phyloP scores from a whole-genome alignment of 208 protist species.

The Spongospora subterranea region DNA sequence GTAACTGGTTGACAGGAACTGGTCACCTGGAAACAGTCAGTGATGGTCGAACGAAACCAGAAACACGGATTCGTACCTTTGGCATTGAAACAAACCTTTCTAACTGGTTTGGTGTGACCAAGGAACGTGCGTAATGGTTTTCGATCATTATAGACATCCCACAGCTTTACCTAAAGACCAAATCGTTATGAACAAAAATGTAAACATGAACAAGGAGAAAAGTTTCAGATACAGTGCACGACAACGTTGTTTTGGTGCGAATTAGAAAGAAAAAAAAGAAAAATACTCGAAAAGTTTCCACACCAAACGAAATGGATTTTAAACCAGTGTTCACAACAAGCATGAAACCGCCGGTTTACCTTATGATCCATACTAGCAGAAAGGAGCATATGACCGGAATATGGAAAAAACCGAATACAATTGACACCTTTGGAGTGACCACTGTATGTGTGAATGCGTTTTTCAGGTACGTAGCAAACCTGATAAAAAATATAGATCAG shows the following conservation, averaged over 20 bases:
- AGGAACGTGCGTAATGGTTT: constrained; percentile 86
- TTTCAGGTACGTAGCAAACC: constrained; percentile 78
- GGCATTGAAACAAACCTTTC: constrained; percentile 85
- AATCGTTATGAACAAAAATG: constrained; percentile 23
- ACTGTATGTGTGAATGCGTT: constrained; percentile 76
- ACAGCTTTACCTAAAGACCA: constrained; percentile 76
- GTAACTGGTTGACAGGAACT: constrained; percentile 87
- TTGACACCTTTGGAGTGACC: constrained; percentile 85
- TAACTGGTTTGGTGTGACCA: constrained; percentile 86
- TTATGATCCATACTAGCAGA: constrained; percentile 85
- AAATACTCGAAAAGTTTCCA: constrained; percentile 13
- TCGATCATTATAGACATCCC: constrained; percentile 81
- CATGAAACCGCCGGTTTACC: too few relatives aligned
- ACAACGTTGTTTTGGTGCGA: background rate
- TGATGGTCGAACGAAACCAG: background rate
- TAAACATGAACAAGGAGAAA: background rate
- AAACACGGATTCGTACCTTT: constrained; percentile 69
- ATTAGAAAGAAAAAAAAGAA: constrained; percentile 11
- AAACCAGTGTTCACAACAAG: too few relatives aligned
- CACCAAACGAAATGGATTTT: too few relatives aligned
- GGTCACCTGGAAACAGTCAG: constrained; percentile 59
- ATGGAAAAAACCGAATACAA: constrained; percentile 87
- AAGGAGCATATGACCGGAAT: constrained; percentile 89
- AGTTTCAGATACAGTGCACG: background rate
- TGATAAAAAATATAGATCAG: background rate